Conservation (phyloP, 306 rosid species). For the Malus sylvestris region DNA sequence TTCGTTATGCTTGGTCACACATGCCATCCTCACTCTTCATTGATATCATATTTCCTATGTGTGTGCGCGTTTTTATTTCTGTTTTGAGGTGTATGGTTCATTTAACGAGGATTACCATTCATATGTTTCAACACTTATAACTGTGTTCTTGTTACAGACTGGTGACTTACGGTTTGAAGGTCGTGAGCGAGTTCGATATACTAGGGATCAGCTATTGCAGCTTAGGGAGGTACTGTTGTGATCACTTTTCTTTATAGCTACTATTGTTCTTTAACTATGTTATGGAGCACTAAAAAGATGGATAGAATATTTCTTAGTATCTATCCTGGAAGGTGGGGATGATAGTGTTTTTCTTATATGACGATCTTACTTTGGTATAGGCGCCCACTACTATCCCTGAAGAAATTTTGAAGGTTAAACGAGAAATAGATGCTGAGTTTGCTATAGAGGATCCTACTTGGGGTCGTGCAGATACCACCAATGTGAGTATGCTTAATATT, state of each 20-base stretch:
- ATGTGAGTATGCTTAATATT: conserved; percentile 14
- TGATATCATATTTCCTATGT: neutral
- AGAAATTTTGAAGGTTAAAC: conserved; percentile 31
- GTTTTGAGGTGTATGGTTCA: neutral
- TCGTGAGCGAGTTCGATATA: conserved; percentile 25
- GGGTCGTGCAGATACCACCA: conserved; percentile 24
- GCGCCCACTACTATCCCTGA: conserved; percentile 22
- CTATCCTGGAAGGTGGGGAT: neutral
- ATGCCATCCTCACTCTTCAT: neutral
- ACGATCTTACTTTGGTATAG: neutral
- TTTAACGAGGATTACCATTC: neutral
- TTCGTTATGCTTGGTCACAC: neutral
- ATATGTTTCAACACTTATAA: neutral
- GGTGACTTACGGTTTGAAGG: conserved; percentile 37
- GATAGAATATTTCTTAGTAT: neutral
- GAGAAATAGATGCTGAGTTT: conserved; percentile 31
- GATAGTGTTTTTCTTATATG: neutral
- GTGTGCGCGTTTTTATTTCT: neutral
- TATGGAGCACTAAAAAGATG: neutral
- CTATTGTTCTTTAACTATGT: neutral
- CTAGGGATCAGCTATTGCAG: conserved; percentile 32
- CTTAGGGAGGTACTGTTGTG: conserved; percentile 24
- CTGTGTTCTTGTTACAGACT: conserved; percentile 8
- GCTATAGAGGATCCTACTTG: conserved; percentile 27
- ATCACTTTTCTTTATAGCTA: neutral